Evolutionary conservation across 139 green algal species (phyloP).

Genomic region (Tetradesmus lagerheimii): DNA sequence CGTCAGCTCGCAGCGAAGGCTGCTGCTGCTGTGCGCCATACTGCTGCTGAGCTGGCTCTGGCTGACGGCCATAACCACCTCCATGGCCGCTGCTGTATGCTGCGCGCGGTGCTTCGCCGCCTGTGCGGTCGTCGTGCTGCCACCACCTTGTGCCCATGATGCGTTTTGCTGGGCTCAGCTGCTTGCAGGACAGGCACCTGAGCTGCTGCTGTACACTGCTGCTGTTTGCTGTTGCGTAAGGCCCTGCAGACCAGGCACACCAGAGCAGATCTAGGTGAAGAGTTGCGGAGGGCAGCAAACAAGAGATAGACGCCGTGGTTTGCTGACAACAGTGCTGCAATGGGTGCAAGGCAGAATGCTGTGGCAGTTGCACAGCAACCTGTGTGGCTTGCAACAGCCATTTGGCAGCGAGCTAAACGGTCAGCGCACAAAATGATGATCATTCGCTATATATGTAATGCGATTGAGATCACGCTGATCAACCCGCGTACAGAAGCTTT

Average conservation of each 20-base stretch:
- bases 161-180: neutral
- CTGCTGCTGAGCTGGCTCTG: neutral
- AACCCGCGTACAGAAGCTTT: neutral
- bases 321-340: neutral
- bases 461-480: neutral
- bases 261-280: neutral
- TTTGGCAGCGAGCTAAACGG: neutral
- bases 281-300: too few relatives aligned
- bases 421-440: neutral
- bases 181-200: neutral
- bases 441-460: neutral
- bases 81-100: neutral
- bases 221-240: neutral
- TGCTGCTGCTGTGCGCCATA: conserved; percentile 16
- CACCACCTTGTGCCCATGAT: neutral
- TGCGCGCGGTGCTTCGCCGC: neutral
- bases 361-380: neutral
- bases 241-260: neutral
- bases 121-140: conserved; percentile 33
- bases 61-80: neutral
- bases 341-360: neutral
- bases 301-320: neutral
- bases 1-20: neutral
- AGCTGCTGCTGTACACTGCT: neutral
- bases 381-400: neutral